Conservation (phyloP, 1,284 basidiomycete species). For the Puccinia polysora region DNA sequence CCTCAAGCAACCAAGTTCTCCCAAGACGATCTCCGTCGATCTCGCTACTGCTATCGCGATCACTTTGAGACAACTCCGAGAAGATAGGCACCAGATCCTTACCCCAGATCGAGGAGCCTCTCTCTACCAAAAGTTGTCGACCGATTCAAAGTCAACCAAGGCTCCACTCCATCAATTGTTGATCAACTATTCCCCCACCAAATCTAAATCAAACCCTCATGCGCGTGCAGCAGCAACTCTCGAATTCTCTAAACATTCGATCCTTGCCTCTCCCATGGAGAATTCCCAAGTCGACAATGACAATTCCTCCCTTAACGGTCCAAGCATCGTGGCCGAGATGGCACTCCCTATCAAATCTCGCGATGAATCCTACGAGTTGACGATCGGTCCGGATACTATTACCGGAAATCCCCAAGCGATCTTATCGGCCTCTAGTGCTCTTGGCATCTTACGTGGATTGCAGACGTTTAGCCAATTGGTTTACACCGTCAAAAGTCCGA, state of each 20-base stretch:
- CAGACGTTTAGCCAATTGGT: constrained; percentile 73
- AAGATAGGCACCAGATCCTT: constrained; percentile 58
- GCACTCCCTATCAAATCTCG: constrained; percentile 59
- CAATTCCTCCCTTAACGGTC: background rate
- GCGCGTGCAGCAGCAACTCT: too few species aligned
- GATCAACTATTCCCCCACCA: too few species aligned
- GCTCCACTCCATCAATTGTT: background rate
- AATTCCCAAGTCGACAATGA: constrained; percentile 25
- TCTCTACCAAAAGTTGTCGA: constrained; percentile 47
- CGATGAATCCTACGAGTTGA: constrained; percentile 66
- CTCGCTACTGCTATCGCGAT: constrained; percentile 57
- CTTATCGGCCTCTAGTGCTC: constrained; percentile 65
- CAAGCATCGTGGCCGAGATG: constrained; percentile 57
- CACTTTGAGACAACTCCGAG: constrained; percentile 54
- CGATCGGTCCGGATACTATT: constrained; percentile 54
- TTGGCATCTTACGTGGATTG: constrained; percentile 74
- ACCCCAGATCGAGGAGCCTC: constrained; percentile 58
- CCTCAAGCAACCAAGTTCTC: too few species aligned
- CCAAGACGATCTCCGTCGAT: too few species aligned
- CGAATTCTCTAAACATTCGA: too few species aligned
- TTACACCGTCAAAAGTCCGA: constrained; percentile 49
- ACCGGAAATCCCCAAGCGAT: constrained; percentile 55
- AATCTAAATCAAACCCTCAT: too few species aligned
- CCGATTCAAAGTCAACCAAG: constrained; percentile 42
- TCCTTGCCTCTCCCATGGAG: constrained; percentile 36